Base-by-base conservation (phyloP, 495 filamentous ascomycete genomes). In the Penicillium chermesinum region DNA sequence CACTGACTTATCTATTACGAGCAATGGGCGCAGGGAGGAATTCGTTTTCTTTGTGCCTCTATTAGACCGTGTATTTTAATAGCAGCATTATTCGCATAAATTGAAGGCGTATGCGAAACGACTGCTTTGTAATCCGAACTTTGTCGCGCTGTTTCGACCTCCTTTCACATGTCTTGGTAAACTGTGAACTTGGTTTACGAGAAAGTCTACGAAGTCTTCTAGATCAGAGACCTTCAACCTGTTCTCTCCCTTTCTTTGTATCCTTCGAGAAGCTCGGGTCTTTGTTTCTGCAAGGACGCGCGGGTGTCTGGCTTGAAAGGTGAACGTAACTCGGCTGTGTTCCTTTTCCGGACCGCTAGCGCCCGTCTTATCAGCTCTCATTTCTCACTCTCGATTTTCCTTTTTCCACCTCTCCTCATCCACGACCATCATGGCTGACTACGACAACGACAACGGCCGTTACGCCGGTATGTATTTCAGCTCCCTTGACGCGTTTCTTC, bases 381-480 rank as follows among this genome's bases (percentile, higher is more conserved):
- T 53, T 51, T 60, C 59, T 54, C 45, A 37, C 34, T 46, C 34
- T 46, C 55, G 45, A 50, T 42, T 39, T 46, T 47, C 52, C 49
- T 59, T 32, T 38, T 47, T 53, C 51, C 52, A 44, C 37, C 55
- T 51, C 35, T 41, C 52, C 50, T 53, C 38, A 32, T 42, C 47
- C 47, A 50, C 51, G 58, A 48, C 46, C 62, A 63, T 49, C 58
- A 75, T 77, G 68, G 68, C 75, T 54, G 89, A 95, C 60, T 93
- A 90, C 72, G 89, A 93, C 60, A 86, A 82, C 62, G 87, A 89
- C 50, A 87, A 84, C 64, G 83, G 87, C 70, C 86, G 85, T 52
- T 93, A 88, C 58, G 87, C 91, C 54, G 89, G 89, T 93, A 79
- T 70, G 84, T 34, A 21, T 51, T 36, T 37, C 22, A 18, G 13